phyloP scores from a whole-genome alignment of 1,284 basidiomycete species.

The Fistulinella cinereoalba region DNA sequence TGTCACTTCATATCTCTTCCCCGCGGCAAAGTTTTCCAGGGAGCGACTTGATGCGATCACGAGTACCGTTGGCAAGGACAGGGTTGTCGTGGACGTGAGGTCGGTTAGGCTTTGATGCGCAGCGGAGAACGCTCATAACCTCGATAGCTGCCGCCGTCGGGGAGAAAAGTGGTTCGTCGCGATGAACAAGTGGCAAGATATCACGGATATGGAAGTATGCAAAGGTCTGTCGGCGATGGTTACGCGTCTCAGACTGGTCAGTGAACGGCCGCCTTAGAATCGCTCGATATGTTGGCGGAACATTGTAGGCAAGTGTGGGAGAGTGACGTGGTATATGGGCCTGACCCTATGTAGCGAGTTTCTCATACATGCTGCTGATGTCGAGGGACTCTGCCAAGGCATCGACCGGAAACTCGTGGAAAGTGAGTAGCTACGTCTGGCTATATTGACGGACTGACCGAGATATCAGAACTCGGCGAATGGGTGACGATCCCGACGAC shows the following conservation, averaged over 20 bases:
- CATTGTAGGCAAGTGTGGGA: constrained; percentile 65
- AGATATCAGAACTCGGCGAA: constrained; percentile 72
- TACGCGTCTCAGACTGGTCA: not conserved
- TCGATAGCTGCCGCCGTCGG: constrained; percentile 77
- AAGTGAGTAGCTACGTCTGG: constrained; percentile 49
- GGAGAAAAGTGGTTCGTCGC: constrained; percentile 88
- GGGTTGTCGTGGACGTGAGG: constrained; percentile 94
- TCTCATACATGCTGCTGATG: constrained; percentile 95
- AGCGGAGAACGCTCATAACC: constrained; percentile 1
- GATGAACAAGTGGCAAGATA: constrained; percentile 98
- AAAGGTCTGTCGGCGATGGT: constrained; percentile 50
- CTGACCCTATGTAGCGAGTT: constrained; percentile 69
- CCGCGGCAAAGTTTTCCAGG: constrained; percentile 73
- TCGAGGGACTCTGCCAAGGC: constrained; percentile 95
- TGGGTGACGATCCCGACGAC: constrained; percentile 93
- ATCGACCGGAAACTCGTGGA: constrained; percentile 90
- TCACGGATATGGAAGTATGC: constrained; percentile 92
- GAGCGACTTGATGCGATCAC: constrained; percentile 69
- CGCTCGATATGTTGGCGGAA: constrained; percentile 65
- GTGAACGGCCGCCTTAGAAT: constrained; percentile 46
- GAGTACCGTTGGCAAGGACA: constrained; percentile 76
- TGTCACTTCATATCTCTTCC: constrained; percentile 96
- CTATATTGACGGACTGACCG: constrained; percentile 10
- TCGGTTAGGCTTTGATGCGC: constrained; percentile 31
- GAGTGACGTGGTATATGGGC: not conserved